Base-by-base conservation (phyloP, 352 stramenopile species). In the Saprolegnia diclina region DNA sequence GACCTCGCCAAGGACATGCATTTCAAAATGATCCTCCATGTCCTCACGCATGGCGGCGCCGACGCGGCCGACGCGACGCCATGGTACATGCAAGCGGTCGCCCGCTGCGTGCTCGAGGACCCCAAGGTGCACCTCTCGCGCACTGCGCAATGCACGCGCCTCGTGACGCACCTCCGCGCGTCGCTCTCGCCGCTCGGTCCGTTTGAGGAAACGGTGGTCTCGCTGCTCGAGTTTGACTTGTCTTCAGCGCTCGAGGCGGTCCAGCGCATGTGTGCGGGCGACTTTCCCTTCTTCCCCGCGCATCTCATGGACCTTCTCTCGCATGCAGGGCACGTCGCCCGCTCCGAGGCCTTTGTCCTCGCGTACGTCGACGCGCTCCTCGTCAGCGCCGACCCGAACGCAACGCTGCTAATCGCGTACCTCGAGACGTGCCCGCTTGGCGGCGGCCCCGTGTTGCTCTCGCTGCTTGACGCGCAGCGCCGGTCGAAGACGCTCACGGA, bases 11-110 rank as follows among this genome's bases (percentile, higher is more conserved):
- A 80, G 56, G 79, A 80, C 18, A 37, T 38, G 0, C 76, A 85
- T 35, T 66, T 94, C 22, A 77, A 72, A 24, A 85, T 67, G 62
- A 45, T 93, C 56, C 54, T 93, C 22, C 63, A 83, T 16, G 74
- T 91, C 53, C 79, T 93, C 68, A 64, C 66, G 1, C 29, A 35
- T 35, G 80, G 79, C 19, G 80, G 79, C 19, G 73, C 82, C 21
- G 69, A 81, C 7, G 76, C 73, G 14, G 46, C 59, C 10, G 71
- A 81, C 37, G 82, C 80, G 5, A 68, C 24, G 16, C 81, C 77
- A 52, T 94, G 85, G 85, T 90, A 86, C 72, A 81, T 90, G 73
- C 76, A 91, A 18, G 91, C 91, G 79, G 85, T 90, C 77, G 85
- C 85, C n/a, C 73, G 76, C 24, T 73, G 91, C 35, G 82, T 91